Conservation (phyloP, 176 grass and related monocot genomes). For the Oryza meridionalis region DNA sequence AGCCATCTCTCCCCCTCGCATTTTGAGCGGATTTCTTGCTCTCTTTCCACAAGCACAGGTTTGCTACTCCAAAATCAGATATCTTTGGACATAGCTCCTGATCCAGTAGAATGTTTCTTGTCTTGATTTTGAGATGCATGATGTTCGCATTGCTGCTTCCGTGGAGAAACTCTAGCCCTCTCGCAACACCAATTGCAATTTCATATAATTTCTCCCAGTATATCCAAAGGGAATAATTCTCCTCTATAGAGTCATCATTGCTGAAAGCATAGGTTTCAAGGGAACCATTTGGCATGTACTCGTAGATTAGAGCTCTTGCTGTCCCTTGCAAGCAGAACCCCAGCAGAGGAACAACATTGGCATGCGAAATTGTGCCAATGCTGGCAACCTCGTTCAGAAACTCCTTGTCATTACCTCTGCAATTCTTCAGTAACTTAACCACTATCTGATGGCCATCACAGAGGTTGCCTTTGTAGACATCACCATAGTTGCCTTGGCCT, state of each 20-base stretch:
- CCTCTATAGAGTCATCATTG: background rate
- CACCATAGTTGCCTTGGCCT: constrained; percentile 45
- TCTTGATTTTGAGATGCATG: constrained; percentile 51
- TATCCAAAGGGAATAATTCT: constrained; percentile 21
- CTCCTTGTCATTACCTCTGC: constrained; percentile 37
- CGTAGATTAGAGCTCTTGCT: constrained; percentile 65
- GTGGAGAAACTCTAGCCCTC: constrained; percentile 59
- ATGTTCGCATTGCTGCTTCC: background rate
- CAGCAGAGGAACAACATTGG: constrained; percentile 50
- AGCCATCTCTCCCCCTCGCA: constrained; percentile 43
- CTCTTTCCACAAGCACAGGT: constrained; percentile 38
- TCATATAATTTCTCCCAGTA: constrained; percentile 65
- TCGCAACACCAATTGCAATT: constrained; percentile 49
- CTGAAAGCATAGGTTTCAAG: constrained; percentile 48
- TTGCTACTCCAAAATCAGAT: constrained; percentile 63
- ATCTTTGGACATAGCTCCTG: constrained; percentile 61
- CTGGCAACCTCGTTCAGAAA: constrained; percentile 51
- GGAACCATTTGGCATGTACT: constrained; percentile 60
- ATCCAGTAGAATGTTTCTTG: constrained; percentile 61
- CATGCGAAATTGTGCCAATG: constrained; percentile 55
- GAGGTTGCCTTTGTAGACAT: constrained; percentile 55
- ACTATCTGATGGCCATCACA: constrained; percentile 21
- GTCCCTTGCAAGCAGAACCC: constrained; percentile 56
- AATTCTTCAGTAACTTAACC: constrained; percentile 48
- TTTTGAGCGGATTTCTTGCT: constrained; percentile 7